Conservation (phyloP, 768 basidiomycete genomes). For the Sporobolomyces phaffii region DNA sequence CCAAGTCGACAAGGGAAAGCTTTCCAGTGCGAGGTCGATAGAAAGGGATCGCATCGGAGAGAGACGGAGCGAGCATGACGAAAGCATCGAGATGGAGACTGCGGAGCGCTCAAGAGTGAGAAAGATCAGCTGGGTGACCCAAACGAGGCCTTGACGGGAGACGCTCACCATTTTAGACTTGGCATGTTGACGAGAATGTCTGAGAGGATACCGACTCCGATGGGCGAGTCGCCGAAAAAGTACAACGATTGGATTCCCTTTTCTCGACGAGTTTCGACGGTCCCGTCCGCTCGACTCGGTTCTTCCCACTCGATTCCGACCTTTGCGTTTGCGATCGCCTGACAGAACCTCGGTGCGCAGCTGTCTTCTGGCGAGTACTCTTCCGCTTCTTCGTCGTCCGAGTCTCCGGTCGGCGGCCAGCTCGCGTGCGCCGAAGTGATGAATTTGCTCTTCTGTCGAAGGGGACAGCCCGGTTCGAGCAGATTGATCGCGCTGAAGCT, state of each 20-base stretch:
- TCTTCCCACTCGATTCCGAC: conserved; percentile 7
- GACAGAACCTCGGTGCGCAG: conserved; percentile 4
- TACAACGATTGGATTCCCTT: background rate
- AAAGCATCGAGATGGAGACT: conserved; percentile 1
- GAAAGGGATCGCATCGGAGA: background rate
- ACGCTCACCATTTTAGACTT: background rate
- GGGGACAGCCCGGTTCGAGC: background rate
- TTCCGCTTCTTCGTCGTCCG: background rate
- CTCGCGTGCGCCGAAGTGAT: background rate
- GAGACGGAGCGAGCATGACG: background rate
- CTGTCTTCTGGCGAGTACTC: conserved; percentile 1
- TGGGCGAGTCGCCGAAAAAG: background rate
- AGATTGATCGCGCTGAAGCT: conserved; percentile 6
- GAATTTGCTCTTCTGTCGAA: background rate
- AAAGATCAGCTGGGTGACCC: background rate
- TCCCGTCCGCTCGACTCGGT: background rate
- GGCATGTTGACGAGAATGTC: conserved; percentile 9
- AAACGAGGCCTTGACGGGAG: background rate
- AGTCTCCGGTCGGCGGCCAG: background rate
- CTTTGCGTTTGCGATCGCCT: background rate
- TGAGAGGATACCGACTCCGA: background rate
- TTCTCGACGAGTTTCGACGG: background rate
- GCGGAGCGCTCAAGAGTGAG: no score
- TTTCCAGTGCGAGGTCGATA: background rate
- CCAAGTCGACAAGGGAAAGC: background rate